Percentiles rank a stretch among this genome's conserved stretches.
Conservation (phyloP, 192 early-diverging fungal genomes). For the Coemansia sp. region DNA sequence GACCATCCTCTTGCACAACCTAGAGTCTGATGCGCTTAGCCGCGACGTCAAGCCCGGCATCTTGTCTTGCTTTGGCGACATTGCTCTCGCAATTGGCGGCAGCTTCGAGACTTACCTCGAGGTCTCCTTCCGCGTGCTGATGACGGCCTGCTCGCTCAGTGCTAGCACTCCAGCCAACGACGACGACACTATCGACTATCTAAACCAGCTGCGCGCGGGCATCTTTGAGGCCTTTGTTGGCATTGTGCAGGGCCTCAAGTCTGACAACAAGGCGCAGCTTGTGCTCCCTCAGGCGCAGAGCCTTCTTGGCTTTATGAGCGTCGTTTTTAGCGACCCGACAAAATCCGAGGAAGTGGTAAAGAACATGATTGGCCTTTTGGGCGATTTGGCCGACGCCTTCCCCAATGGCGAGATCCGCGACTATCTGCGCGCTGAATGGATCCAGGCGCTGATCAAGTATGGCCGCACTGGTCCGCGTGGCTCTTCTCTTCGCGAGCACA, state of each 20-base stretch:
- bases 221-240: conserved; percentile 96
- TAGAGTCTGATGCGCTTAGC: conserved; percentile 77
- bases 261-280: conserved; percentile 63
- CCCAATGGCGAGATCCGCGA: conserved; percentile 67
- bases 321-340: conserved; percentile 62
- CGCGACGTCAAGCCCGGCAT: conserved; percentile 89
- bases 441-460: conserved; percentile 72
- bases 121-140: conserved; percentile 82
- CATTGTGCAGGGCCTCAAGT: conserved; percentile 89
- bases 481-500: conserved; percentile 31
- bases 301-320: conserved; percentile 79
- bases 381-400: conserved; percentile 93
- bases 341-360: conserved; percentile 67
- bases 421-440: conserved; percentile 72
- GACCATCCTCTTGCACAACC: conserved; percentile 72
- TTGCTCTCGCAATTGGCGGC: conserved; percentile 92
- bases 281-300: conserved; percentile 61
- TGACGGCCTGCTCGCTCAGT: conserved; percentile 72
- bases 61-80: conserved; percentile 66
- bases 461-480: conserved; percentile 61
- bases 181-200: conserved; percentile 84
- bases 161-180: conserved; percentile 55
- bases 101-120: conserved; percentile 81
- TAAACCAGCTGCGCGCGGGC: conserved; percentile 78
- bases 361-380: conserved; percentile 84